Evolutionary conservation across 176 grass and related monocot genomes (phyloP).

Genomic region (Aegilops longissima): DNA sequence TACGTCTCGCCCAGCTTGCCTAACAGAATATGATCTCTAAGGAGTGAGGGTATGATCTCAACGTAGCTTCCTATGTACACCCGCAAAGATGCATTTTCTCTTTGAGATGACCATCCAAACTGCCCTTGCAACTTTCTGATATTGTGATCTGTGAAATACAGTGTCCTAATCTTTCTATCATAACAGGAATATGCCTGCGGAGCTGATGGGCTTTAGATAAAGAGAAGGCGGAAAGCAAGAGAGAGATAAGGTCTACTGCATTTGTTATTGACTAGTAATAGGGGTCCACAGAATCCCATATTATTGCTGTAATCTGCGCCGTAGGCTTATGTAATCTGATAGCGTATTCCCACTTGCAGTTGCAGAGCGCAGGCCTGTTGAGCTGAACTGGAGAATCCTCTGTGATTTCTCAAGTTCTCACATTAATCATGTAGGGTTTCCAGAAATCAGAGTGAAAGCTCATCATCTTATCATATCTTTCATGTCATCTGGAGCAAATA

Average conservation of each 20-base stretch:
- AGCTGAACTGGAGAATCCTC: neutral
- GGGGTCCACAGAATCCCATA: slow-evolving; percentile 37
- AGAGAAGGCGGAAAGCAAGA: slow-evolving; percentile 24
- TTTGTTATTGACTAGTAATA: slow-evolving; percentile 38
- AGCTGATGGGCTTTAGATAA: slow-evolving; percentile 32
- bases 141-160: slow-evolving; percentile 39
- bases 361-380: neutral
- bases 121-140: slow-evolving; percentile 15
- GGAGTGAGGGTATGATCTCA: neutral
- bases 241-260: slow-evolving; percentile 42
- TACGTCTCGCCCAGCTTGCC: slow-evolving; percentile 15
- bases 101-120: slow-evolving; percentile 15
- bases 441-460: neutral
- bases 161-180: slow-evolving; percentile 38
- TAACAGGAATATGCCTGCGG: slow-evolving; percentile 30
- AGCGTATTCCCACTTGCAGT: slow-evolving; percentile 23
- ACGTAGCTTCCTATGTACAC: slow-evolving; percentile 23
- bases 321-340: slow-evolving; percentile 31
- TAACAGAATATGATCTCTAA: slow-evolving; percentile 36
- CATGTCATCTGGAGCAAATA: neutral
- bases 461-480: neutral
- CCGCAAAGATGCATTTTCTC: neutral
- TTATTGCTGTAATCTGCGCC: slow-evolving; percentile 40
- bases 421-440: neutral
- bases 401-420: neutral